Evolutionary conservation across 768 basidiomycete genomes (phyloP), one percentile per base, ranked within the genome.

Genomic region (Termitomyces sp.): DNA sequence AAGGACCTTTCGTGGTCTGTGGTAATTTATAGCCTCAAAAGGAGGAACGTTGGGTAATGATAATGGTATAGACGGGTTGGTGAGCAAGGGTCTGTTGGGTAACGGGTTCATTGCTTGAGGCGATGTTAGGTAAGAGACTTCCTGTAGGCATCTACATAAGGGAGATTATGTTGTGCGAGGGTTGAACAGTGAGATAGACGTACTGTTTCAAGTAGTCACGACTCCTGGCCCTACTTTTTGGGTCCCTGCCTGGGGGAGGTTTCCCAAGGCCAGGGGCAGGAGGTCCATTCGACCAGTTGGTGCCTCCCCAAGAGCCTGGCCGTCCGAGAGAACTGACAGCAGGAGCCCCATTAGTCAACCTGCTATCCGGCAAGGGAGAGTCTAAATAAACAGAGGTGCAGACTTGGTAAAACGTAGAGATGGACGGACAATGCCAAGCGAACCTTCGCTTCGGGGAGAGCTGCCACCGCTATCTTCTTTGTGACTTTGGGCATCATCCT

Each of bases 181-280:
- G 44, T 35, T 61, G 36, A 45, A 52, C 35, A 35, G 24, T 55
- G 61, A 55, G 39, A 56, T 22, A 9, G 9, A 81, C 90, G 70
- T 68, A 94, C 88, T 99, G 96, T 76, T 98, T 99, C 67, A 99
- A 83, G 73, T 98, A 99, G 64, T 99, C 97, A 58, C 96, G 82
- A 76, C 94, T 96, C 60, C 94, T 84, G 46, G 96, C 94, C 69
- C 96, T 84, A 68, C 92, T 91, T 75, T 97, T 96, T n/a, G 94
- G 94, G 75, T 98, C 96, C 59, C 94, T 87, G 38, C 90, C 92
- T 9, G 88, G 86, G 24, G 83, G 88, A 44, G 86, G 90, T 71
- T 87, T 94, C 49, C 88, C 87, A 65, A 84, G 72, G 48, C 80
- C 81, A 53, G 81, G 79, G 53, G 73, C 68, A 18, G 79, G 69